These are phyloP conservation scores for Arthroderma sp. DNA, from an alignment of 2,329 filamentous ascomycete species.

Conservation along the genomic window DNA sequence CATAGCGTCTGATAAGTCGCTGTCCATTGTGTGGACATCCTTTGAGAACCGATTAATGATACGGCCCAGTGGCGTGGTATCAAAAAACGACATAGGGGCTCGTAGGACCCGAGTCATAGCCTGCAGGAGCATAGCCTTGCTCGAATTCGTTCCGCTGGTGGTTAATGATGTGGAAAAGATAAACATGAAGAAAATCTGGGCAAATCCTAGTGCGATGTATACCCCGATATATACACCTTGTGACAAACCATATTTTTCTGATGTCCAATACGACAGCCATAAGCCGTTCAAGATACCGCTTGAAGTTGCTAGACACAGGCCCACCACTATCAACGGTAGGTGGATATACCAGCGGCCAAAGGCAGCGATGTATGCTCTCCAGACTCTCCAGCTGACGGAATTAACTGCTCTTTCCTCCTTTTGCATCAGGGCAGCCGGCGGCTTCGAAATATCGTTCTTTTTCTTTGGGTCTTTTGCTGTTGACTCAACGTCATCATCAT, in stretches of 20 bases:
- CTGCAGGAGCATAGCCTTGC: conserved; percentile 64
- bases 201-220: conserved; percentile 57
- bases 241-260: conserved; percentile 54
- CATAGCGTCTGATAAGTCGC: conserved; percentile 75
- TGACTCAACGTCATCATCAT: conserved; percentile 38
- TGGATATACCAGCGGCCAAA: conserved; percentile 54
- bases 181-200: conserved; percentile 66
- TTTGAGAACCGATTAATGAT: conserved; percentile 95
- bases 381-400: conserved; percentile 69
- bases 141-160: conserved; percentile 65
- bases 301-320: conserved; percentile 62
- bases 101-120: conserved; percentile 64
- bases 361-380: conserved; percentile 61
- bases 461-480: conserved; percentile 33
- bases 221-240: conserved; percentile 57
- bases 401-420: conserved; percentile 50
- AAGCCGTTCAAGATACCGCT: conserved; percentile 77
- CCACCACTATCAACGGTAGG: conserved; percentile 43
- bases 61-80: conserved; percentile 85
- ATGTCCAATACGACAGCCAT: conserved; percentile 93
- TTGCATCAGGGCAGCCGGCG: conserved; percentile 29
- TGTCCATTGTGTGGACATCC: conserved; percentile 95
- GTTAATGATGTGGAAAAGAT: conserved; percentile 66
- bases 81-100: conserved; percentile 79
- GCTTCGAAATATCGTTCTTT: conserved; percentile 33